Evolutionary conservation across 208 protist species (phyloP).

Genomic region (Tritrichomonas foetus): DNA sequence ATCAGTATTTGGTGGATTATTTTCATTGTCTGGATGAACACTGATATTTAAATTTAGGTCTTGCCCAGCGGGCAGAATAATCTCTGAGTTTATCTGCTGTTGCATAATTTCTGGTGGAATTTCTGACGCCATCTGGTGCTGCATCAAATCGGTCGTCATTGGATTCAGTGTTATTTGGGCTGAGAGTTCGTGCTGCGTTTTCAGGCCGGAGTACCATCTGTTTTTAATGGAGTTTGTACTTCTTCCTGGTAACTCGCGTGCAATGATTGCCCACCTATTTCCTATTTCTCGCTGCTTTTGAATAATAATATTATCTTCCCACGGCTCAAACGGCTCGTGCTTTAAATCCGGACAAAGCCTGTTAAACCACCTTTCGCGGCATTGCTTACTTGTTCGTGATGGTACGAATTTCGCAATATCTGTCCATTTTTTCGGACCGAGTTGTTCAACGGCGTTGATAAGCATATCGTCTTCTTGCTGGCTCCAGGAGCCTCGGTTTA

Average conservation of each 20-base stretch:
- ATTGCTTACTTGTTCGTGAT: not conserved
- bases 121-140: no score
- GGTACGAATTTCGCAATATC: not conserved
- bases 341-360: not conserved
- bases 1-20: no score
- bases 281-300: not conserved
- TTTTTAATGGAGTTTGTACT: not conserved
- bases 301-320: not conserved
- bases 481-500: no score
- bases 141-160: no score
- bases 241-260: not conserved
- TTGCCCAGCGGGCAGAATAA: no score
- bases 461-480: not conserved
- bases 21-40: no score
- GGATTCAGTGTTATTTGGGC: no score
- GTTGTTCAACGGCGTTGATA: not conserved
- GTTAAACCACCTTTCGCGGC: not conserved
- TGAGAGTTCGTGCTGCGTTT: not conserved
- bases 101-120: no score
- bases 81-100: no score
- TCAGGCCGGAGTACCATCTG: not conserved
- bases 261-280: not conserved
- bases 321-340: not conserved
- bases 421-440: not conserved
- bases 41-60: no score